phyloP scores from a whole-genome alignment of 148 eudicot genomes.

The Limonium bicolor region DNA sequence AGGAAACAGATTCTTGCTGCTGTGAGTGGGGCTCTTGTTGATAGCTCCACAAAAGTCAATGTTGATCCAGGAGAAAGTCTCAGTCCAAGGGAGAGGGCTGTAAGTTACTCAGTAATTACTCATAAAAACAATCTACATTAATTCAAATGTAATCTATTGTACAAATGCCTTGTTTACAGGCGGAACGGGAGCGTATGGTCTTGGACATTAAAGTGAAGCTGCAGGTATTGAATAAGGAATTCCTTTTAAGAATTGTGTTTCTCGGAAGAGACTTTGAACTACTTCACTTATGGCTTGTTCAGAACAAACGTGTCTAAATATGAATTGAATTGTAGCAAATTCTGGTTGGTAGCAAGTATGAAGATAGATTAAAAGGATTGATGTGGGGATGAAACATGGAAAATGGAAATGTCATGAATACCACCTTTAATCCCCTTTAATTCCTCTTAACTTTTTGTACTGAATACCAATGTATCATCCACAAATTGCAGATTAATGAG shows the following conservation, averaged over 20 bases:
- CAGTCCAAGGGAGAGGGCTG: constrained; percentile 97
- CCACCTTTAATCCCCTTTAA: no score
- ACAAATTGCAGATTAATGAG: no score
- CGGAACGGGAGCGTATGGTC: constrained; percentile 96
- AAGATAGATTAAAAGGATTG: no score
- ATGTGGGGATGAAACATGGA: no score
- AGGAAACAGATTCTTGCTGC: constrained; percentile 79
- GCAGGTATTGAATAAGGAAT: constrained; percentile 36
- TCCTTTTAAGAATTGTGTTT: not conserved
- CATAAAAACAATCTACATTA: not conserved
- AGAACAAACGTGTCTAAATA: no score
- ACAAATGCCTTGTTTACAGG: constrained; percentile 34
- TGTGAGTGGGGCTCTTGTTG: constrained; percentile 72
- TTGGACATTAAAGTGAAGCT: constrained; percentile 93
- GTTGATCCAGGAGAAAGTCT: constrained; percentile 53
- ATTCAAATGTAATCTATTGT: not conserved
- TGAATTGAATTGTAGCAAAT: no score
- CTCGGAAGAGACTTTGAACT: no score
- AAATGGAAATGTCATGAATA: no score
- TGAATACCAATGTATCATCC: no score
- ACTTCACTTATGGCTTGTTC: no score
- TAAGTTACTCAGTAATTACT: constrained; percentile 25
- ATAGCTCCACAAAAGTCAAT: constrained; percentile 27
- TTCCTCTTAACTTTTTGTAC: no score
- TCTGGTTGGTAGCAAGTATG: no score